A percentile compares a stretch with the other conserved stretches of the same genome.
phyloP scores from a whole-genome alignment of 2,329 filamentous ascomycete species.

The Colletotrichum sp. region DNA sequence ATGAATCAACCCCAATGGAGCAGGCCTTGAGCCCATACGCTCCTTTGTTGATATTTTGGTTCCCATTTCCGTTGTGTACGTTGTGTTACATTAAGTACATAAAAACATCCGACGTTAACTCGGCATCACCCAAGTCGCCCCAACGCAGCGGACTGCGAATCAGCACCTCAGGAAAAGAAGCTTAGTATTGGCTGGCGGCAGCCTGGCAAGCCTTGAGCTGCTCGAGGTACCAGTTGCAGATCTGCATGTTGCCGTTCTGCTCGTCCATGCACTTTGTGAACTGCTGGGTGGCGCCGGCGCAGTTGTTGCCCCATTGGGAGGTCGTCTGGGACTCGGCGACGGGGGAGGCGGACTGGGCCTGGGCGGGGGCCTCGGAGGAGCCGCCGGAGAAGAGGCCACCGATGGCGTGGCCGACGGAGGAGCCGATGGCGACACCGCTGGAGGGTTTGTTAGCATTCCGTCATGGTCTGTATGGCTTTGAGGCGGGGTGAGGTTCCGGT shows the following conservation, averaged over 20 bases:
- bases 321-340: conserved; percentile 53
- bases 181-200: conserved; percentile 74
- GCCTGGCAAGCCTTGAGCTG: conserved; percentile 91
- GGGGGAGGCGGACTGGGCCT: conserved; percentile 42
- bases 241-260: conserved; percentile 89
- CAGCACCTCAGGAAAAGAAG: background rate
- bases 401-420: conserved; percentile 93
- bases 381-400: conserved; percentile 83
- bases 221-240: conserved; percentile 98
- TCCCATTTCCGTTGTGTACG: background rate
- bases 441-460: background rate
- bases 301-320: conserved; percentile 61
- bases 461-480: background rate
- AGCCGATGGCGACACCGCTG: conserved; percentile 96
- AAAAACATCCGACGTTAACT: background rate
- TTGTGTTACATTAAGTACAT: conserved; percentile 13
- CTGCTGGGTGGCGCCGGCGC: conserved; percentile 77
- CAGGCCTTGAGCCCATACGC: background rate
- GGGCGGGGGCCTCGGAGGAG: conserved; percentile 52
- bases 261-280: conserved; percentile 98
- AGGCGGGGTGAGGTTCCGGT: background rate
- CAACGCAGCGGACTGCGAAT: background rate
- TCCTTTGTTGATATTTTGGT: background rate
- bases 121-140: background rate
- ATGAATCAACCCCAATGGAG: background rate